These are phyloP conservation scores for Quercus aquifolioides DNA, from an alignment of 306 rosid species.

Conservation along the genomic window DNA sequence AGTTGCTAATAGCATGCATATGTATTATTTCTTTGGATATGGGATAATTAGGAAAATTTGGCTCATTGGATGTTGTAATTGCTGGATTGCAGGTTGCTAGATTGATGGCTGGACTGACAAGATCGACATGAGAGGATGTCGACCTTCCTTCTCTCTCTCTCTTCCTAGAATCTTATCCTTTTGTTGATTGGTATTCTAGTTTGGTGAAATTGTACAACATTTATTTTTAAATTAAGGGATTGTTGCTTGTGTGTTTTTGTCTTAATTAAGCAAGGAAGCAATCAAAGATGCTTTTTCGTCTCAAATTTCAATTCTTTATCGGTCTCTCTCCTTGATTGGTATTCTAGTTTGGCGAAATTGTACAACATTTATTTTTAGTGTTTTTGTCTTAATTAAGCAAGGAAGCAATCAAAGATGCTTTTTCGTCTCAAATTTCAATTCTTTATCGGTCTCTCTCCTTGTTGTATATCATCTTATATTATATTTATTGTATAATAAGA, in stretches of 20 bases:
- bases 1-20: neutral
- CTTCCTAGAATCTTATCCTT: neutral
- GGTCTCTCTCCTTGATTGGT: too few species aligned
- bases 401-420: slow-evolving; percentile 35
- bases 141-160: slow-evolving; percentile 24
- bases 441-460: slow-evolving; percentile 16
- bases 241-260: slow-evolving; percentile 41
- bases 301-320: slow-evolving; percentile 4
- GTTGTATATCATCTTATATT: neutral
- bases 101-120: slow-evolving; percentile 26
- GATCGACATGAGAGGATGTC: slow-evolving; percentile 87
- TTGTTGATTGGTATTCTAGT: slow-evolving; percentile 38
- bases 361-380: slow-evolving; percentile 52
- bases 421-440: slow-evolving; percentile 22
- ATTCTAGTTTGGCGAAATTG: too few species aligned
- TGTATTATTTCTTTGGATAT: neutral
- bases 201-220: slow-evolving; percentile 39
- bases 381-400: slow-evolving; percentile 31
- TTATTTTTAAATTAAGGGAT: slow-evolving; percentile 38
- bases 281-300: slow-evolving; percentile 33
- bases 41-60: slow-evolving; percentile 21
- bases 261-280: slow-evolving; percentile 32
- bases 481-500: neutral
- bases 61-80: slow-evolving; percentile 27
- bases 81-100: slow-evolving; percentile 45